Conservation (phyloP, 345 rosid genomes). For the Stellera chamaejasme region DNA sequence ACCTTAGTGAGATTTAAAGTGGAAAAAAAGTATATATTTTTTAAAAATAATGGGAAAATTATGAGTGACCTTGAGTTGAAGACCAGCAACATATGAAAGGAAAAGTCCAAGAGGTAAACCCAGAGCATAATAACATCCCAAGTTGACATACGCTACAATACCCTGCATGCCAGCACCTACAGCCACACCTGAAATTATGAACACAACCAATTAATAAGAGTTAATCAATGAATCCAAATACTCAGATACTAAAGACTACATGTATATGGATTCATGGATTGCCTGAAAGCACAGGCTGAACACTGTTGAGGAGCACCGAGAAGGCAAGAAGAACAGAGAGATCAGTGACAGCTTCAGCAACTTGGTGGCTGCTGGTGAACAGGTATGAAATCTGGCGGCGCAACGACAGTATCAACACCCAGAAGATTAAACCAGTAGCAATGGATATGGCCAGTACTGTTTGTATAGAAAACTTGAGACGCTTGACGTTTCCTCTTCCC, state of each 20-base stretch:
- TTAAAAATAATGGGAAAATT: too few species aligned
- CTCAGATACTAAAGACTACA: too few species aligned
- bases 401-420: conserved; percentile 29
- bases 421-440: conserved; percentile 31
- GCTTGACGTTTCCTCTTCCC: conserved; percentile 46
- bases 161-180: conserved; percentile 43
- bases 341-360: conserved; percentile 32
- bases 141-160: conserved; percentile 33
- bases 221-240: too few species aligned
- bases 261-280: too few species aligned
- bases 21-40: too few species aligned
- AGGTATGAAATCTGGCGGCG: conserved; percentile 30
- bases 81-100: conserved; percentile 19
- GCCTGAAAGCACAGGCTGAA: conserved; percentile 59
- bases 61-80: conserved; percentile 18
- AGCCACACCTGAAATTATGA: conserved; percentile 32
- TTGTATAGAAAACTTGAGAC: conserved; percentile 43
- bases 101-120: conserved; percentile 34
- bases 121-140: conserved; percentile 35
- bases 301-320: conserved; percentile 53
- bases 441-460: conserved; percentile 27
- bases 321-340: conserved; percentile 53
- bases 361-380: conserved; percentile 28
- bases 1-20: too few species aligned
- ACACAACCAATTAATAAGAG: too few species aligned